Percentiles rank a stretch among this genome's conserved stretches.
Evolutionary conservation across 2,329 filamentous ascomycete genomes (phyloP).

Genomic region (Alternaria postmessia): DNA sequence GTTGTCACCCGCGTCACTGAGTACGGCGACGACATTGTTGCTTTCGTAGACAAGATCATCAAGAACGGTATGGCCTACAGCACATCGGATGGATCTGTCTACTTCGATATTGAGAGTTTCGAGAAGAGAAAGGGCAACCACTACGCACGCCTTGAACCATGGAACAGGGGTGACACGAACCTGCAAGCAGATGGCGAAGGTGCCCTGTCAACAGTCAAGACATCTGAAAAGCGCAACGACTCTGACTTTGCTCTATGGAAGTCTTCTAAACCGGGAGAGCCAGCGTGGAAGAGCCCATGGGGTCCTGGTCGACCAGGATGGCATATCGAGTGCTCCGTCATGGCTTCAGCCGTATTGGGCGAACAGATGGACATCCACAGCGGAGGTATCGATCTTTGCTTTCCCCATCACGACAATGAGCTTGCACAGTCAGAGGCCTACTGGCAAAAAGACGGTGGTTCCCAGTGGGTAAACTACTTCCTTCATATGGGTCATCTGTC

Average conservation of each 20-base stretch:
- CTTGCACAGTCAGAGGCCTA: slow-evolving; percentile 90
- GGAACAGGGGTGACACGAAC: slow-evolving; percentile 82
- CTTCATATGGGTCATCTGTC: slow-evolving; percentile 92
- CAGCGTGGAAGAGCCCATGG: slow-evolving; percentile 88
- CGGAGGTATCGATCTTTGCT: slow-evolving; percentile 86
- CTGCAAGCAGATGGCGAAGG: slow-evolving; percentile 91
- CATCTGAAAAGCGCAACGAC: slow-evolving; percentile 73
- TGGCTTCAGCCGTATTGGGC: slow-evolving; percentile 90
- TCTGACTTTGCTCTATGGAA: slow-evolving; percentile 97
- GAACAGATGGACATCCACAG: slow-evolving; percentile 90
- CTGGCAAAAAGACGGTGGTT: slow-evolving; percentile 60
- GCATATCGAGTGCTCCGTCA: slow-evolving; percentile 97
- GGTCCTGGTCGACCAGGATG: slow-evolving; percentile 88
- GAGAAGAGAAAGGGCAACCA: slow-evolving; percentile 78
- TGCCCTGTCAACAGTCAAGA: slow-evolving; percentile 67
- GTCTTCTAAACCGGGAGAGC: slow-evolving; percentile 88
- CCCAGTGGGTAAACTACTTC: slow-evolving; percentile 94
- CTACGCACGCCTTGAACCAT: slow-evolving; percentile 85
- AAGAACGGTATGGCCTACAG: slow-evolving; percentile 86
- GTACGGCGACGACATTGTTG: slow-evolving; percentile 85
- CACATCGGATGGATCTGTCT: slow-evolving; percentile 81
- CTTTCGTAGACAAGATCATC: slow-evolving; percentile 83
- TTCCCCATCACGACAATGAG: slow-evolving; percentile 84
- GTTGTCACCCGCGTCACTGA: slow-evolving; percentile 90
- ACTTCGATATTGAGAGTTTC: slow-evolving; percentile 90